phyloP scores from a whole-genome alignment of 352 stramenopile genomes.

The Phytophthora europaea region DNA sequence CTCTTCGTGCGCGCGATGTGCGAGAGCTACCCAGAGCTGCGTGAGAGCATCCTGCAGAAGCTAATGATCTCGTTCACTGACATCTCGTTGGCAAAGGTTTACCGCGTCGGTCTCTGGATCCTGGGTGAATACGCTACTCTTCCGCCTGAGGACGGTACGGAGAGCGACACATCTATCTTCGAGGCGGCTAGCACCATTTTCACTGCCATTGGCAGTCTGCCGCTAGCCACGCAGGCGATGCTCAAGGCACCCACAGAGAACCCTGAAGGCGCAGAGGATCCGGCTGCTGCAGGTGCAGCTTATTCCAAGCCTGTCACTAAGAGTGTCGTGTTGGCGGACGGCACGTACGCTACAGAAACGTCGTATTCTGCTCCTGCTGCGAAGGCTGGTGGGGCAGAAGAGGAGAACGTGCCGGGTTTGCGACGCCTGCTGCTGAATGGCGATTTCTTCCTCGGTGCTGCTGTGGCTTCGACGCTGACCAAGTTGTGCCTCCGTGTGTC shows the following conservation, averaged over 20 bases:
- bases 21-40: constrained; percentile 96
- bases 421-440: constrained; percentile 93
- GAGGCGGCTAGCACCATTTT: constrained; percentile 91
- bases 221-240: constrained; percentile 70
- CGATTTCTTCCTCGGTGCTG: constrained; percentile 98
- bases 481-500: constrained; percentile 96
- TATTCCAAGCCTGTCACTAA: constrained; percentile 96
- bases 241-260: constrained; percentile 50
- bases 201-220: constrained; percentile 81
- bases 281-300: constrained; percentile 45
- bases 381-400: constrained; percentile 54
- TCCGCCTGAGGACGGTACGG: constrained; percentile 46
- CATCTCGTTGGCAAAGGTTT: constrained; percentile 96
- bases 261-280: constrained; percentile 31
- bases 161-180: constrained; percentile 81
- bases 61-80: constrained; percentile 95
- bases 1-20: constrained; percentile 99
- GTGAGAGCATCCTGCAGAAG: constrained; percentile 94
- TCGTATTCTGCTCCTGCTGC: constrained; percentile 76
- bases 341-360: constrained; percentile 99
- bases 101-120: constrained; percentile 98
- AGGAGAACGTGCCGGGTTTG: constrained; percentile 79
- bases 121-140: constrained; percentile 94
- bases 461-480: constrained; percentile 94
- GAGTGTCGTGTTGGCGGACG: constrained; percentile 98